Evolutionary conservation across 148 eudicot genomes (phyloP).

Genomic region (Tetragonia tetragonoides): DNA sequence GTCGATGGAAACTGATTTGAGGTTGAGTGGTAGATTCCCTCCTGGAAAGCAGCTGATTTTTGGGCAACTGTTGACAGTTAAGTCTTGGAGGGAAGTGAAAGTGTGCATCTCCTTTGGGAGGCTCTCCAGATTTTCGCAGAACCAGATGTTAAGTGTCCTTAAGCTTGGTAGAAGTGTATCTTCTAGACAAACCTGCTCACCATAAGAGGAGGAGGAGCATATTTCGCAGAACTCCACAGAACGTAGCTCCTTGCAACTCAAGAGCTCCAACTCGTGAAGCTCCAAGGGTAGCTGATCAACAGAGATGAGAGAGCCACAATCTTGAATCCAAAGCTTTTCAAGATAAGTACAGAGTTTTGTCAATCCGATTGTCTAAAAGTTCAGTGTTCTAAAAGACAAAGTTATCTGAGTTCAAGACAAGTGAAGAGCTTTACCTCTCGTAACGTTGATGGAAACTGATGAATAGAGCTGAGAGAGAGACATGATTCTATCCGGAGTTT

Average conservation of each 20-base stretch:
- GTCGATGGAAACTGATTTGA: background rate
- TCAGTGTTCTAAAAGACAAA: too few relatives aligned
- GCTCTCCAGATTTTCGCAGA: background rate
- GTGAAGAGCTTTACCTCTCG: too few relatives aligned
- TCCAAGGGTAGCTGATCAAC: slow-evolving; percentile 5
- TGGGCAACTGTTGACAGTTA: slow-evolving; percentile 2
- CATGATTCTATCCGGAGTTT: background rate
- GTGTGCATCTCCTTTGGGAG: background rate
- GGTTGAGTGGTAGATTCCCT: background rate
- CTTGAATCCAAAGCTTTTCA: background rate
- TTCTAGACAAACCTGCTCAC: background rate
- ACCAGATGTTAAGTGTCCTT: background rate
- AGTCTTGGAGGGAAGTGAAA: background rate
- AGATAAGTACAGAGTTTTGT: background rate
- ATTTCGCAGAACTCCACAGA: background rate
- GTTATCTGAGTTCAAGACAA: too few relatives aligned
- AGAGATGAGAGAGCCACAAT: slow-evolving; percentile 5
- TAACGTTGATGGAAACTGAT: too few relatives aligned
- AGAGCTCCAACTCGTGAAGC: background rate
- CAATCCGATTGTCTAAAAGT: too few relatives aligned
- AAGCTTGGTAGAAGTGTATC: background rate
- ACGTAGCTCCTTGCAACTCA: background rate
- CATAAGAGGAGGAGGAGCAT: background rate
- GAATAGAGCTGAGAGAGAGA: background rate
- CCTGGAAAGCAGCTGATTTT: background rate